phyloP scores from a whole-genome alignment of 2,329 filamentous ascomycete genomes.

The Penicillium hordei region DNA sequence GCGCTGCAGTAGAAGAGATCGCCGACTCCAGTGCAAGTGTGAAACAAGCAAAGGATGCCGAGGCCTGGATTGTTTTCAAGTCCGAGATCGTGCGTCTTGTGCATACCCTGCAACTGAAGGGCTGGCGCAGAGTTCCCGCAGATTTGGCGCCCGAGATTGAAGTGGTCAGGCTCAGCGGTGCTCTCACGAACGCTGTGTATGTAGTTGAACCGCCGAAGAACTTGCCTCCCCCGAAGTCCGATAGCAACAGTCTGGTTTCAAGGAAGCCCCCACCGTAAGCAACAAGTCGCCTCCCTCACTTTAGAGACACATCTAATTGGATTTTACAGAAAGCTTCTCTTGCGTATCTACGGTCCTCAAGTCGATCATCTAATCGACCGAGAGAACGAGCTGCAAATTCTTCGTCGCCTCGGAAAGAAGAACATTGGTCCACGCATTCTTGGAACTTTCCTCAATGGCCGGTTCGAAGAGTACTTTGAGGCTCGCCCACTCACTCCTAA shows the following conservation, averaged over 20 bases:
- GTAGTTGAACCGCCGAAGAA: conserved; percentile 80
- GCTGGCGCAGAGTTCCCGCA: conserved; percentile 78
- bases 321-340: conserved; percentile 65
- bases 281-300: not conserved
- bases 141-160: conserved; percentile 45
- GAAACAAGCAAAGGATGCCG: conserved; percentile 64
- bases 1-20: conserved; percentile 43
- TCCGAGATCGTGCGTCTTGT: conserved; percentile 84
- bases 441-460: conserved; percentile 89
- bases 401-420: conserved; percentile 82
- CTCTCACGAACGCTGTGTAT: conserved; percentile 94
- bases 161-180: conserved; percentile 66
- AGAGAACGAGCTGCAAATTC: conserved; percentile 81
- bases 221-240: conserved; percentile 47
- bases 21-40: conserved; percentile 45
- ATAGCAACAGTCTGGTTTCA: conserved; percentile 40
- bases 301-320: conserved; percentile 4
- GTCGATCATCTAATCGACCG: conserved; percentile 95
- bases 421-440: conserved; percentile 88
- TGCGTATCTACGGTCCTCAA: conserved; percentile 91
- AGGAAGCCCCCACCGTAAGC: conserved; percentile 56
- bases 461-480: conserved; percentile 93
- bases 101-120: conserved; percentile 85
- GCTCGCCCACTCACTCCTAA: conserved; percentile 74
- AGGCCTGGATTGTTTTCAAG: conserved; percentile 85